Evolutionary conservation across 2,329 filamentous ascomycete species (phyloP).

Genomic region (Epichloe sp.): DNA sequence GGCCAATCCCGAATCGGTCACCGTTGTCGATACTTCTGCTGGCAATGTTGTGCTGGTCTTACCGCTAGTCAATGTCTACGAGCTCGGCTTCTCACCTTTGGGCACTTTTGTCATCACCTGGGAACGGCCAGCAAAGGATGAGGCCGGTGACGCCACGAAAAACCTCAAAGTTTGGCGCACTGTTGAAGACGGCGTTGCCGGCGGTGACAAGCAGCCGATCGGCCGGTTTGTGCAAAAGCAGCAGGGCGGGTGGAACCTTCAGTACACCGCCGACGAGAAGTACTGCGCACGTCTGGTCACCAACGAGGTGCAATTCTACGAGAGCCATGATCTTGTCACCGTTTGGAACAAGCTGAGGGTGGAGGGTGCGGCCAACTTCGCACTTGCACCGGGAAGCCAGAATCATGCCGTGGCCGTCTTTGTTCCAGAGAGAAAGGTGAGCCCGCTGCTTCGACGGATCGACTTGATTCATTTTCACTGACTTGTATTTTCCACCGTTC

Average conservation of each 20-base stretch:
- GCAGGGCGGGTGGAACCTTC: constrained; percentile 91
- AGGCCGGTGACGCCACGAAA: constrained; percentile 87
- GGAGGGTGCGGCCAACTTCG: constrained; percentile 82
- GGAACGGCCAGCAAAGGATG: constrained; percentile 88
- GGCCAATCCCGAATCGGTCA: constrained; percentile 78
- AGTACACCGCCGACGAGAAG: constrained; percentile 88
- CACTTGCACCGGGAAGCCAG: constrained; percentile 68
- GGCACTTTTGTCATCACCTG: constrained; percentile 93
- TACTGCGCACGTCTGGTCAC: constrained; percentile 88
- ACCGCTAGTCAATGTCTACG: constrained; percentile 73
- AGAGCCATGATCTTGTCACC: constrained; percentile 69
- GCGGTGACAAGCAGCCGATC: constrained; percentile 56
- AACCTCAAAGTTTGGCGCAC: constrained; percentile 96
- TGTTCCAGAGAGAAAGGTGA: constrained; percentile 84
- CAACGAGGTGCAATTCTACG: constrained; percentile 96
- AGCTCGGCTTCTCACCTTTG: constrained; percentile 83
- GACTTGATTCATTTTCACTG: neutral
- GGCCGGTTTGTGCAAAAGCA: constrained; percentile 92
- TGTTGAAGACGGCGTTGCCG: constrained; percentile 52
- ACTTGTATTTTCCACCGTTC: neutral
- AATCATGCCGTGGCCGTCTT: constrained; percentile 91
- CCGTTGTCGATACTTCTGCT: constrained; percentile 66
- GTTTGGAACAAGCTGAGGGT: constrained; percentile 94
- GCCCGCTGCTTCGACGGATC: constrained; percentile 10
- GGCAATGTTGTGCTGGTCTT: constrained; percentile 65